phyloP scores from a whole-genome alignment of 768 basidiomycete genomes.

The Wakefieldia striispora region DNA sequence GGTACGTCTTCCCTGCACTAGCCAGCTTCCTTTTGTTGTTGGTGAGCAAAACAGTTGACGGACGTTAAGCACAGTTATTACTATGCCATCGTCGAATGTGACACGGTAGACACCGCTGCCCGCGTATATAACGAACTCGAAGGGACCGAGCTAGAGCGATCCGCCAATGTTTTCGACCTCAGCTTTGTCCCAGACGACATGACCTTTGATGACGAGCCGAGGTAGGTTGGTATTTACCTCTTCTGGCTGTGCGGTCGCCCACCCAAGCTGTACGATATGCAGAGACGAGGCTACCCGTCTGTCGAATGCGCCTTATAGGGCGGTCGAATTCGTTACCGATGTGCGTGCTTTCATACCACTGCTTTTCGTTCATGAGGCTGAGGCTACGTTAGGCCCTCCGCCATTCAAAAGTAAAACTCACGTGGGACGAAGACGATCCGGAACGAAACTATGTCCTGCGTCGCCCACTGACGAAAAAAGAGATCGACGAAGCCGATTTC shows the following conservation, averaged over 20 bases:
- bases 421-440: constrained; percentile 98
- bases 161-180: constrained; percentile 93
- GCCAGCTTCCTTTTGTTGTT: neutral
- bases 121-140: constrained; percentile 86
- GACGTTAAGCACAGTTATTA: constrained; percentile 65
- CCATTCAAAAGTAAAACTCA: constrained; percentile 96
- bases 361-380: neutral
- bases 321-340: constrained; percentile 89
- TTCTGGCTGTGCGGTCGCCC: neutral
- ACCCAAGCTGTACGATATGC: neutral
- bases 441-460: constrained; percentile 80
- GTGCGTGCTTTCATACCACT: constrained; percentile 43
- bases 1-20: constrained; percentile 47
- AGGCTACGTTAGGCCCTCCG: constrained; percentile 70
- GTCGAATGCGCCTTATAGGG: constrained; percentile 57
- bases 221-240: constrained; percentile 41
- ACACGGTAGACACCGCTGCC: constrained; percentile 69
- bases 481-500: constrained; percentile 92
- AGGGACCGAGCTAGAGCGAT: constrained; percentile 93
- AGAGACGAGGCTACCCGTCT: constrained; percentile 86
- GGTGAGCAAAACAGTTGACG: constrained; percentile 1
- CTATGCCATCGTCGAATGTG: constrained; percentile 92
- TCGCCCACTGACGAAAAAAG: constrained; percentile 72
- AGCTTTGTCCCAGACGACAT: constrained; percentile 92
- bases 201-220: constrained; percentile 74